Percentiles rank a stretch among this genome's conserved stretches.
Evolutionary conservation across 345 rosid species (phyloP).

Genomic region (Excoecaria cochinchinensis): DNA sequence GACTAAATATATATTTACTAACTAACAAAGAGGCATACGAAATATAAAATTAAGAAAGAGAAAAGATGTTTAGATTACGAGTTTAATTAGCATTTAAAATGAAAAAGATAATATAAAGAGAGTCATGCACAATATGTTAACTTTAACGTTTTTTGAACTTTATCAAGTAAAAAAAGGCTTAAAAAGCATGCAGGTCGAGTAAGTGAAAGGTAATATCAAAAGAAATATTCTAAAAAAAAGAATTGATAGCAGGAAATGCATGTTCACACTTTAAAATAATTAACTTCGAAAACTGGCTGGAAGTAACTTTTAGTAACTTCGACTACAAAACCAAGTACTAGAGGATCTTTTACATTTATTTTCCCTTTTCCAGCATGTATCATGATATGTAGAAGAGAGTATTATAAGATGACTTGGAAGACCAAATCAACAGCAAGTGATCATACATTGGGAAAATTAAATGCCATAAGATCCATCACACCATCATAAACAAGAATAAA

Average conservation of each 20-base stretch:
- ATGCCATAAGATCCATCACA: background rate
- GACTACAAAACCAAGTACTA: constrained; percentile 66
- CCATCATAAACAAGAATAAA: constrained; percentile 3
- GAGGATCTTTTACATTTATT: constrained; percentile 38
- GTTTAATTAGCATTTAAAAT: too few relatives aligned
- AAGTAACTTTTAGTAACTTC: constrained; percentile 68
- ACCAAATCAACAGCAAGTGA: constrained; percentile 9
- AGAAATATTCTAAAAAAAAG: background rate
- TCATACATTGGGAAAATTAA: background rate
- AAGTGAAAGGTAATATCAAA: background rate
- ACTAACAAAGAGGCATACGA: too few relatives aligned
- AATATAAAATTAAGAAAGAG: too few relatives aligned
- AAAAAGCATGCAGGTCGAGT: constrained; percentile 9
- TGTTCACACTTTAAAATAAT: constrained; percentile 5
- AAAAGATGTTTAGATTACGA: too few relatives aligned
- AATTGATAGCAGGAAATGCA: background rate
- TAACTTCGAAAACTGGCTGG: background rate
- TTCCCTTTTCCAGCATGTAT: constrained; percentile 49
- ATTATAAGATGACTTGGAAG: constrained; percentile 21
- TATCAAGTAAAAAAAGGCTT: background rate
- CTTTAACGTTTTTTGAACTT: too few relatives aligned
- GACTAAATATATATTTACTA: too few relatives aligned
- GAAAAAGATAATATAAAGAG: too few relatives aligned
- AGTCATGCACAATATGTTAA: too few relatives aligned
- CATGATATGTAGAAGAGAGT: constrained; percentile 59